phyloP scores from a whole-genome alignment of 257 asterid genomes.

The Thymus quinquecostatus region DNA sequence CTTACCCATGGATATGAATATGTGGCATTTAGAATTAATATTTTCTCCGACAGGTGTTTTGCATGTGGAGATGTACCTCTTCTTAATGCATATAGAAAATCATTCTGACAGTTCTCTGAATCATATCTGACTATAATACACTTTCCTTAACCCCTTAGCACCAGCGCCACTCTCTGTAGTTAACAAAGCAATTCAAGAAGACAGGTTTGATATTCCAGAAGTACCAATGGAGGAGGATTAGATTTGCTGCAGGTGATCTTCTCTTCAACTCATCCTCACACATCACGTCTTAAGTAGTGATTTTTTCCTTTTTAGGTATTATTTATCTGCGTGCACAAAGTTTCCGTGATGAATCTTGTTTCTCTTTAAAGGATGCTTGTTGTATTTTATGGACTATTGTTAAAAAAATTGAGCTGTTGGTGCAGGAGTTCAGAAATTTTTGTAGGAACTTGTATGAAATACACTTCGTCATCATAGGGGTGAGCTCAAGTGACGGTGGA shows the following conservation, averaged over 20 bases:
- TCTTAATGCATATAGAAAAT: background rate
- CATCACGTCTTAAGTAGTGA: background rate
- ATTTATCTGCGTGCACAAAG: background rate
- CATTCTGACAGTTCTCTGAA: background rate
- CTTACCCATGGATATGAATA: background rate
- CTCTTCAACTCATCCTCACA: background rate
- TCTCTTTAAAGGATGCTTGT: background rate
- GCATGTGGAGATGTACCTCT: background rate
- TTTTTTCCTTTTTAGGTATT: background rate
- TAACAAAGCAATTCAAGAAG: constrained; percentile 74
- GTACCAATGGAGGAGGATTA: constrained; percentile 97
- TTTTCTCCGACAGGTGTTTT: background rate
- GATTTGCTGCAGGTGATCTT: constrained; percentile 14
- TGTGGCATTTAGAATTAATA: background rate
- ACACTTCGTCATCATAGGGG: background rate
- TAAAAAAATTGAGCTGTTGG: background rate
- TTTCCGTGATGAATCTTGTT: background rate
- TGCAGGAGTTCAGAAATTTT: constrained; percentile 6
- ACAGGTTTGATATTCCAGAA: constrained; percentile 85
- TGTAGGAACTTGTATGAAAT: background rate
- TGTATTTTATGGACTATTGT: background rate
- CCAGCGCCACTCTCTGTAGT: constrained; percentile 67
- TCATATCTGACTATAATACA: background rate
- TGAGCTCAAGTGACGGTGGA: constrained; percentile 5
- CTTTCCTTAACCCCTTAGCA: constrained; percentile 56